Conservation (phyloP, 805 yeast genomes). For the Maudiozyma bulderi region DNA sequence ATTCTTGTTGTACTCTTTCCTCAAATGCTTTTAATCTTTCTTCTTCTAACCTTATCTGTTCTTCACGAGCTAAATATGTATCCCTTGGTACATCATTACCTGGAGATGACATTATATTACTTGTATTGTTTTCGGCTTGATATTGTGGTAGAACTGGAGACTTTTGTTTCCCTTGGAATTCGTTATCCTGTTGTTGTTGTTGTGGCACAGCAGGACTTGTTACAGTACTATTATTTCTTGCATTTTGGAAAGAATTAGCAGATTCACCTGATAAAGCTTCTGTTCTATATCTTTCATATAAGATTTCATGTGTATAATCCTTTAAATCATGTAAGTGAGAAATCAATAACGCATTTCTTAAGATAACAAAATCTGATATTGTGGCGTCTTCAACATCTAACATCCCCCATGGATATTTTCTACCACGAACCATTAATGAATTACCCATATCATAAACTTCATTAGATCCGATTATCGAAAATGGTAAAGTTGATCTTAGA, state of each 20-base stretch:
- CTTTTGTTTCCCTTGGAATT: background rate
- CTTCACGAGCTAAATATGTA: constrained; percentile 62
- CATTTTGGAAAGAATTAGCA: constrained; percentile 1
- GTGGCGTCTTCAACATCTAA: constrained; percentile 63
- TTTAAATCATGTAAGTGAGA: constrained; percentile 82
- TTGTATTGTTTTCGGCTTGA: background rate
- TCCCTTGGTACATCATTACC: constrained; percentile 17
- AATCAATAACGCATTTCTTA: constrained; percentile 70
- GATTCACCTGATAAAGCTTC: constrained; percentile 63
- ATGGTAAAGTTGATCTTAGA: constrained; percentile 54
- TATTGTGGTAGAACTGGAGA: background rate
- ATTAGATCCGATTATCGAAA: constrained; percentile 62
- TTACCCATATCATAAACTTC: constrained; percentile 39
- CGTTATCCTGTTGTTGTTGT: background rate
- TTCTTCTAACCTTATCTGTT: constrained; percentile 81
- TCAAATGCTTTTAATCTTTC: constrained; percentile 80
- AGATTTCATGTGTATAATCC: constrained; percentile 76
- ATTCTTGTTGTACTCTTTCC: constrained; percentile 80
- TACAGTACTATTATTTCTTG: background rate
- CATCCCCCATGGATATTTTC: constrained; percentile 52
- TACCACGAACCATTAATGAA: constrained; percentile 35
- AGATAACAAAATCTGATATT: constrained; percentile 67
- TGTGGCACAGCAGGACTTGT: background rate
- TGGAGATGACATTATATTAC: background rate
- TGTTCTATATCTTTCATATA: constrained; percentile 86